Conservation (phyloP, 345 rosid species). For the Zanthoxylum bungeanum region DNA sequence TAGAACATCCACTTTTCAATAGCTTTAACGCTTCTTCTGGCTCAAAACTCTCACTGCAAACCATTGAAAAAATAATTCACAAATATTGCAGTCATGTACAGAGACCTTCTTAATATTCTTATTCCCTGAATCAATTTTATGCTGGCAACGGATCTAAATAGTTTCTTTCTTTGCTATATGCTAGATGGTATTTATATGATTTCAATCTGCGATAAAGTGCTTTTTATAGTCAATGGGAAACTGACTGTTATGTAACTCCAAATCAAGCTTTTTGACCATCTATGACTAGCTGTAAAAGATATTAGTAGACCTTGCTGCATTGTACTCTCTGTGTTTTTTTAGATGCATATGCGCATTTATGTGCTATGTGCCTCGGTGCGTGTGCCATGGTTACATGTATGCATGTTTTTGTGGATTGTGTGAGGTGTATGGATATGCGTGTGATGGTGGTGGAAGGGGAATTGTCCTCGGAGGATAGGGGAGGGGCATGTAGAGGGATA, state of each 20-base stretch:
- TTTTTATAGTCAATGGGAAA: neutral
- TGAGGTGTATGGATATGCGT: neutral
- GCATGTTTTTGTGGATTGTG: neutral
- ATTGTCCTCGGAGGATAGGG: neutral
- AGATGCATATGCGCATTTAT: neutral
- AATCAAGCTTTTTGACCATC: neutral
- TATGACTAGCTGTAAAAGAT: neutral
- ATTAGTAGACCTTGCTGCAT: neutral
- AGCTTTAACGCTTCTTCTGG: neutral
- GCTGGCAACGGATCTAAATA: too few relatives aligned
- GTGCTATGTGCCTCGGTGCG: neutral
- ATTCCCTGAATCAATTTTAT: neutral
- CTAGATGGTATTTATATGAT: neutral
- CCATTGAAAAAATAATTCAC: neutral
- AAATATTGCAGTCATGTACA: neutral
- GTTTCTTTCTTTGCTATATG: too few relatives aligned
- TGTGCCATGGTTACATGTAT: neutral
- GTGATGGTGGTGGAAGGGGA: neutral
- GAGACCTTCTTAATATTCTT: neutral
- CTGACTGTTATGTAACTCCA: neutral
- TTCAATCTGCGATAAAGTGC: neutral
- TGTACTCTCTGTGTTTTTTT: neutral
- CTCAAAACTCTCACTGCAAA: neutral
- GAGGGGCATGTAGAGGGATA: neutral
- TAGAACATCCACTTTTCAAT: slow-evolving; percentile 6